Evolutionary conservation across 768 basidiomycete species (phyloP).

Genomic region (Naematelia aurantialba): DNA sequence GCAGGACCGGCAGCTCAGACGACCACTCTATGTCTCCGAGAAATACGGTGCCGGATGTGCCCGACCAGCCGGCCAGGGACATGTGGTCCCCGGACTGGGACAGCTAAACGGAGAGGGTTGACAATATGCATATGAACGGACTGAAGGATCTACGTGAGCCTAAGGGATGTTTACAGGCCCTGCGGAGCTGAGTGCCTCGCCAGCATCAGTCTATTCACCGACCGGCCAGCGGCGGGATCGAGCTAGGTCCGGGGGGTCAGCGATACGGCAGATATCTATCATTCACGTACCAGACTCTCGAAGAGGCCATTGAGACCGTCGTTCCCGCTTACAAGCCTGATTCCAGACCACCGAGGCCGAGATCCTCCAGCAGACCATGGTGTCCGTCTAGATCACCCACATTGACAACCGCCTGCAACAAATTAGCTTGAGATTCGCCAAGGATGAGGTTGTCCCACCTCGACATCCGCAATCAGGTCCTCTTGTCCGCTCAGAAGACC

Average conservation of each 20-base stretch:
- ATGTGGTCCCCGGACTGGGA: too few species aligned
- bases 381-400: not conserved
- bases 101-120: too few species aligned
- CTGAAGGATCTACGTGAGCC: too few species aligned
- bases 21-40: too few species aligned
- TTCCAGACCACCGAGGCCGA: not conserved
- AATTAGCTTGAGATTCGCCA: not conserved
- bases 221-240: too few species aligned
- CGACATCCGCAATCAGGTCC: not conserved
- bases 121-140: too few species aligned
- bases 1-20: too few species aligned
- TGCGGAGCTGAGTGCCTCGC: too few species aligned
- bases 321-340: not conserved
- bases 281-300: not conserved
- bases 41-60: too few species aligned
- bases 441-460: not conserved
- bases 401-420: not conserved
- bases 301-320: not conserved
- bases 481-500: not conserved
- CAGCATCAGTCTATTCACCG: too few species aligned
- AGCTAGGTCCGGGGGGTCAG: not conserved
- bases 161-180: too few species aligned
- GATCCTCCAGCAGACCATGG: not conserved
- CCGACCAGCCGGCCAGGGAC: too few species aligned
- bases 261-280: not conserved